A percentile compares a stretch with the other conserved stretches of the same genome.
These are phyloP conservation scores for Trichoderma guizhouense DNA, from an alignment of 2,329 filamentous ascomycete species.

Conservation along the genomic window DNA sequence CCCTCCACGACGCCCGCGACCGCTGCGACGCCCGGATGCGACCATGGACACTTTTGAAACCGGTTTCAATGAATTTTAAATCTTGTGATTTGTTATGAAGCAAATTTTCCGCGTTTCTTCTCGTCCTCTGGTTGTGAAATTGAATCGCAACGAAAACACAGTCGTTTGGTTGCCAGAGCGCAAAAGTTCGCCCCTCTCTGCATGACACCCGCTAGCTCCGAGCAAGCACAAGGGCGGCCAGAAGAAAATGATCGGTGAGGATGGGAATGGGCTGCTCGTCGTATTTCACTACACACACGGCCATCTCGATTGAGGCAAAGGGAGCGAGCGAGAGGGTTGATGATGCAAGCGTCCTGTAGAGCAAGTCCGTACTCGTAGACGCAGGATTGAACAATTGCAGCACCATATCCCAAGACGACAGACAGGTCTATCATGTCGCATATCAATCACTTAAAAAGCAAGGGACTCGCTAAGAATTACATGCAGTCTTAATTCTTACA, in stretches of 20 bases:
- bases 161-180: conserved; percentile 13
- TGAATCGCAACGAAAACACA: neutral
- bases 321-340: neutral
- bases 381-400: neutral
- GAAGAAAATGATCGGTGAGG: conserved; percentile 14
- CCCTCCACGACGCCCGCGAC: conserved; percentile 32
- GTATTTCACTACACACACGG: conserved; percentile 11
- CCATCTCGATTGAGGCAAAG: neutral
- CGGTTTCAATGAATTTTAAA: conserved; percentile 17
- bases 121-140: conserved; percentile 24
- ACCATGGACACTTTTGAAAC: conserved; percentile 29
- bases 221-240: conserved; percentile 14
- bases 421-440: neutral
- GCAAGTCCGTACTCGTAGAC: neutral
- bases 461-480: neutral
- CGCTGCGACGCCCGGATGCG: conserved; percentile 18
- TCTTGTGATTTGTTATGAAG: rapidly evolving
- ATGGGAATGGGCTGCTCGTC: conserved; percentile 2
- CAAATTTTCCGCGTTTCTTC: conserved; percentile 27
- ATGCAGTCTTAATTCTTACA: neutral
- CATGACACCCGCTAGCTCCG: conserved; percentile 22
- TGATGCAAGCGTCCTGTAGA: neutral
- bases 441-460: neutral
- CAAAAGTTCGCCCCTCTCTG: conserved; percentile 22
- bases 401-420: neutral